Conservation (phyloP, 2,329 filamentous ascomycete species). For the Pseudogymnoascus verrucosus region DNA sequence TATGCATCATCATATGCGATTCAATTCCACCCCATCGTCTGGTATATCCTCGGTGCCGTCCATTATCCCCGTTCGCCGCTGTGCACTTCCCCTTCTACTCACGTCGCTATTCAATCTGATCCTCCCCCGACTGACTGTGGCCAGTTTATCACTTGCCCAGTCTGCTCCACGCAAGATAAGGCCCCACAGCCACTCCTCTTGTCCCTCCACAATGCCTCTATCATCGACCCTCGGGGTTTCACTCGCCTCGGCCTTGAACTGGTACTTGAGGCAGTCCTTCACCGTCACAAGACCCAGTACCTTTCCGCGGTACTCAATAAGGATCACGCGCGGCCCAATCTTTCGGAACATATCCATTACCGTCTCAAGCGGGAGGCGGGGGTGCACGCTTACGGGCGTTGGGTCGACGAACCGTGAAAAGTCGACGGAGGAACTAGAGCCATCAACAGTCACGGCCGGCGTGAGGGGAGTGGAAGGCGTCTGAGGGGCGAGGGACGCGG, state of each 20-base stretch:
- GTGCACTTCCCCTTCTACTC: conserved; percentile 25
- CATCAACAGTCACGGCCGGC: conserved; percentile 49
- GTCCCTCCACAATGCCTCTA: conserved; percentile 41
- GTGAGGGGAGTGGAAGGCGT: conserved; percentile 28
- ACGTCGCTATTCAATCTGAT: conserved; percentile 38
- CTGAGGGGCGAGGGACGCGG: conserved; percentile 21
- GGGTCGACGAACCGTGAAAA: conserved; percentile 83
- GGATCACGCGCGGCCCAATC: conserved; percentile 86
- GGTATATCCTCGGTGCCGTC: conserved; percentile 42
- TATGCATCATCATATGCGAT: conserved; percentile 21
- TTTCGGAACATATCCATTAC: conserved; percentile 99
- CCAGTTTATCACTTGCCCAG: conserved; percentile 53
- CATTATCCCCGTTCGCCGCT: conserved; percentile 31
- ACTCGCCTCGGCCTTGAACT: conserved; percentile 88
- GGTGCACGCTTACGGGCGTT: conserved; percentile 85
- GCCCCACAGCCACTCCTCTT: conserved; percentile 63
- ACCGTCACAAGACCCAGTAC: conserved; percentile 84
- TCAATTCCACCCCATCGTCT: conserved; percentile 39
- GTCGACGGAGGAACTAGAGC: conserved; percentile 56
- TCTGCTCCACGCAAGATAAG: conserved; percentile 43
- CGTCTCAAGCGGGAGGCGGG: conserved; percentile 83
- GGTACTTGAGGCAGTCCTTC: conserved; percentile 94
- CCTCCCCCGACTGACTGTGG: conserved; percentile 46
- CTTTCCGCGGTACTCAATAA: conserved; percentile 82
- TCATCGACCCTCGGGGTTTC: conserved; percentile 62